These are phyloP conservation scores for Panicum virgatum DNA, from an alignment of 202 grass and related monocot genomes.

Conservation along the genomic window DNA sequence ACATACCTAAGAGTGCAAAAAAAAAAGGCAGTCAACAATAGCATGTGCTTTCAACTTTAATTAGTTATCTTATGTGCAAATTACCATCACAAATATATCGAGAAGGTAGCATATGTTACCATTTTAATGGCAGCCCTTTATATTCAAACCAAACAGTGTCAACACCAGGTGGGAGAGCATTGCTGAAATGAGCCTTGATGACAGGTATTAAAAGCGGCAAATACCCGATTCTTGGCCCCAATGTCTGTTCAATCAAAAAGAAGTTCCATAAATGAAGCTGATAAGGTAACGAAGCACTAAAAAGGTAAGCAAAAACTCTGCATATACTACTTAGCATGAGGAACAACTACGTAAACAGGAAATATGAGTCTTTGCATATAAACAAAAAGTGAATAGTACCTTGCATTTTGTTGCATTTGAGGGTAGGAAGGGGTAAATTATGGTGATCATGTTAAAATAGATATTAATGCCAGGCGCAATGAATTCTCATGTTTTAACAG, in stretches of 20 bases:
- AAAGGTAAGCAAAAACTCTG: background rate
- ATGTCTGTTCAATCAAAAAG: constrained; percentile 50
- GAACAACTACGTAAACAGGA: constrained; percentile 6
- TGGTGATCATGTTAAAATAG: background rate
- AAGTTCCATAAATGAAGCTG: constrained; percentile 21
- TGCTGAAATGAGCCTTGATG: constrained; percentile 94
- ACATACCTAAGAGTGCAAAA: constrained; percentile 68
- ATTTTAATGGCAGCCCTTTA: constrained; percentile 91
- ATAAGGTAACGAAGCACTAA: background rate
- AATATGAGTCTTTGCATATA: background rate
- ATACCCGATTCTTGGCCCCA: constrained; percentile 86
- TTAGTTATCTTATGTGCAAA: background rate
- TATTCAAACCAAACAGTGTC: constrained; percentile 99
- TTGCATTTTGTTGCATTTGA: constrained; percentile 10
- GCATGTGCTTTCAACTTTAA: background rate
- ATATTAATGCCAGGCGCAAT: background rate
- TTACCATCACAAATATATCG: background rate
- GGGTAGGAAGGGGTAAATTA: background rate
- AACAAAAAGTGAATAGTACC: background rate
- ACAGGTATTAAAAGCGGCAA: constrained; percentile 71
- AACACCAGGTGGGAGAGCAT: constrained; percentile 72
- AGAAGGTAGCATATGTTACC: constrained; percentile 51
- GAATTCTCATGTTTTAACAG: background rate
- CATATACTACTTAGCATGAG: background rate
- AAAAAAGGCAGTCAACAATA: background rate